Percentiles rank a stretch among this genome's conserved stretches.
Conservation (phyloP, 768 basidiomycete genomes). For the Lentinula sp. region DNA sequence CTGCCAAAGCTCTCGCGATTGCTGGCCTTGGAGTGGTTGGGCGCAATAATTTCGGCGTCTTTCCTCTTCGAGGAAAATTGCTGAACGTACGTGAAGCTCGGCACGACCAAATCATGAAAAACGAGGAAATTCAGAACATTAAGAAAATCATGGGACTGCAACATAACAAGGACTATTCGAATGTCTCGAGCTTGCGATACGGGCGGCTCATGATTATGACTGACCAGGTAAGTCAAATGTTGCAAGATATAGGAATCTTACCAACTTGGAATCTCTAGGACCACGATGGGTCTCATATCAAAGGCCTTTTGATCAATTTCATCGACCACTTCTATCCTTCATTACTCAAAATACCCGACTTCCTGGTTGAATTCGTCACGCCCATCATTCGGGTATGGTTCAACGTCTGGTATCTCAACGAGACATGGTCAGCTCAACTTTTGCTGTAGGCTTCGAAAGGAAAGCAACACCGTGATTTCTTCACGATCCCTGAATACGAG, state of each 20-base stretch:
- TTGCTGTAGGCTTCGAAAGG: slow-evolving; percentile 64
- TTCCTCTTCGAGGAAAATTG: slow-evolving; percentile 94
- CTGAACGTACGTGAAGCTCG: slow-evolving; percentile 96
- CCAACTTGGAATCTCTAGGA: slow-evolving; percentile 46
- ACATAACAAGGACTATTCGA: slow-evolving; percentile 85
- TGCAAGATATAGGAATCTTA: neutral
- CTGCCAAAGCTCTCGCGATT: slow-evolving; percentile 93
- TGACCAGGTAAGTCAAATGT: slow-evolving; percentile 70
- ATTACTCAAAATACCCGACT: slow-evolving; percentile 81
- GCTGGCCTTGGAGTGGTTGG: slow-evolving; percentile 94
- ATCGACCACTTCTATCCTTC: slow-evolving; percentile 97
- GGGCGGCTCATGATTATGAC: slow-evolving; percentile 99
- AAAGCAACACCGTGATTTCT: slow-evolving; percentile 78
- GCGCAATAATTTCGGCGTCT: slow-evolving; percentile 95
- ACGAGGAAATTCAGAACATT: slow-evolving; percentile 94
- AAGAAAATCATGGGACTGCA: slow-evolving; percentile 98
- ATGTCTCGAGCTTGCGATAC: slow-evolving; percentile 69
- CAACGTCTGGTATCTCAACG: neutral
- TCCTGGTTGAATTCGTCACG: slow-evolving; percentile 96
- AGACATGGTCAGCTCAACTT: neutral
- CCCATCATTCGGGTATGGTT: slow-evolving; percentile 86
- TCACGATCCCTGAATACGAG: slow-evolving; percentile 96
- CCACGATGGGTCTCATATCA: slow-evolving; percentile 99
- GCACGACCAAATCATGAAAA: slow-evolving; percentile 97
- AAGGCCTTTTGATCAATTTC: slow-evolving; percentile 98